Evolutionary conservation across 2,329 filamentous ascomycete species (phyloP), one percentile per base, ranked within the genome.

Genomic region (Herpotrichia juniperi): DNA sequence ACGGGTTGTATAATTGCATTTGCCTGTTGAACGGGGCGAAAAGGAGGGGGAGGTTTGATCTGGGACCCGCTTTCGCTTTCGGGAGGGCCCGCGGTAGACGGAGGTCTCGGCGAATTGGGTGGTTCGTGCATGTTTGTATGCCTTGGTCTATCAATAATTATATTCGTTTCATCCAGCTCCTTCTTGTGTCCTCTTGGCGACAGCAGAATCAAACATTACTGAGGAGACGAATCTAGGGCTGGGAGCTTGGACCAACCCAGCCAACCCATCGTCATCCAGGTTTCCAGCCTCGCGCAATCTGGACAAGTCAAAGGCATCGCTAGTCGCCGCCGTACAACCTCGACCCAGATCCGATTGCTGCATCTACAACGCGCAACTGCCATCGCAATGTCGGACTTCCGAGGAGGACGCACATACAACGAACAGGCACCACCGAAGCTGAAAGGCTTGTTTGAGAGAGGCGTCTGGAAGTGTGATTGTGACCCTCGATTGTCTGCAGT

Each of bases 401-500:
- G 43, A 35, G 17, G 26, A 24, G 54, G 56, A 40, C 45, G 43
- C 51, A 48, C 44, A 10, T 37, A 24, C 54, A 53, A 21, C 57
- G 47, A 17, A 30, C 46, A 37, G 7, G 22, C 22, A 4, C 21
- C 21, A 4, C 39, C 57, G 11, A 58, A 52, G n/a, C 55, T 48
- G 6, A 58, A 52, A 47, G 67, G 64, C 9, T 46, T 57, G 21
- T 64, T 69, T 26, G 19, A 56, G 3, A 57, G 66, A n/a, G 63
- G 64, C 14, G 54, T 61, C 17, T 70, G 67, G 68, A 55, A 63
- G 19, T 70, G 66, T 68, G 53, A 87, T 60, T 87, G 85, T 63
- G 74, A 73, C 10, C 79, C 81, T 9, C 77, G 80, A 17, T 72
- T 81, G 2, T 81, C 80, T 16, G 83, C 83, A 2, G 74, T 78